Base-by-base conservation (phyloP, 768 basidiomycete species). In the Auricularia cornea region DNA sequence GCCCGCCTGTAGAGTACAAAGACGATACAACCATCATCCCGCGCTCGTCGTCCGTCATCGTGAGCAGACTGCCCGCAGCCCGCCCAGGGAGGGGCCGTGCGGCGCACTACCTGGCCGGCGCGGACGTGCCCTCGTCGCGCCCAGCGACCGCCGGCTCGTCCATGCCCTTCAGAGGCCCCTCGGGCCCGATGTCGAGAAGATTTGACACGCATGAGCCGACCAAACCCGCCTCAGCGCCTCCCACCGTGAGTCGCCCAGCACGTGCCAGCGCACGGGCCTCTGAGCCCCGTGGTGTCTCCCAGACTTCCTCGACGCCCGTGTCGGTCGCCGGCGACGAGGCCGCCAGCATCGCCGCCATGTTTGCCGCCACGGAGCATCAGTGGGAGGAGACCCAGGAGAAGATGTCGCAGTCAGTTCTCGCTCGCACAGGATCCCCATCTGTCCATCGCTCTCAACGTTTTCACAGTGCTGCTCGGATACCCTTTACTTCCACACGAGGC, bases 341-440 rank as follows among this genome's bases (percentile, higher is more conserved):
- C 32, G 91, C 89, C n/a, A 89, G 92, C 38, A 91, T 99, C 82
- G 90, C 89, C n/a, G 95, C 95, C 69, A 97, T 99, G 92, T 95
- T 98, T 75, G 89, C 92, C 75, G 90, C 90, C 65, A 91, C 94
- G 76, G 87, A 87, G 44, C 87, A 91, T 67, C 92, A 94, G 76
- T 99, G 96, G 97, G 90, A 97, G 80, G 91, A 95, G 83, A 89
- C 94, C 72, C 94, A 98, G 79, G 94, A 98, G 83, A 94, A 96
- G 83, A 98, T 99, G 95, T 90, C 94, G 73, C 88, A 93, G 97
- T 99, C 35, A 38, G 35, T 73, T n/a, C n/a, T n/a, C n/a, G n/a
- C n/a, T n/a, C n/a, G n/a, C n/a, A n/a, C 74, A 70, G 70, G 71
- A 73, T 73, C 78, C 79, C 78, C 75, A 81, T 78, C 79, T 82